Percentiles rank a stretch among this genome's conserved stretches.
Evolutionary conservation across 1,284 basidiomycete genomes (phyloP).

Genomic region (Malassezia psittaci): DNA sequence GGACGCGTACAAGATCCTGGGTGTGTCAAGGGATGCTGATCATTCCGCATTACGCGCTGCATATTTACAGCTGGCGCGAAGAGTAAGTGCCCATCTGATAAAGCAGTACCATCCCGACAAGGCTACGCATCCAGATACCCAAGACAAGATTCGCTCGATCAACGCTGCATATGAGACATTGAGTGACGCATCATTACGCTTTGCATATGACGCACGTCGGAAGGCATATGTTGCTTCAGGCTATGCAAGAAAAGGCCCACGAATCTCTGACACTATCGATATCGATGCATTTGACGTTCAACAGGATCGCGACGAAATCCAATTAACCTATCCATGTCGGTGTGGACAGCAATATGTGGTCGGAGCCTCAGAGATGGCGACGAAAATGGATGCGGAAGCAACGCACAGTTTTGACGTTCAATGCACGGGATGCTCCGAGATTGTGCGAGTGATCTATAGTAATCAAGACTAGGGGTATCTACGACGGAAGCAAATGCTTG

Average conservation of each 20-base stretch:
- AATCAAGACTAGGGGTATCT: conserved; percentile 12
- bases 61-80: conserved; percentile 10
- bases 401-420: not conserved
- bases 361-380: not conserved
- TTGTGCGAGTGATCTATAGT: conserved; percentile 5
- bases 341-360: conserved; percentile 14
- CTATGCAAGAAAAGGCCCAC: not conserved
- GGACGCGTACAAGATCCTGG: conserved; percentile 15
- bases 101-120: conserved; percentile 17
- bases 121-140: not conserved
- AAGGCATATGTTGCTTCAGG: not conserved
- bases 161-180: conserved; percentile 14
- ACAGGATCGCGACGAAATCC: not conserved
- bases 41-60: conserved; percentile 8
- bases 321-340: conserved; percentile 15
- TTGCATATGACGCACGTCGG: conserved; percentile 2
- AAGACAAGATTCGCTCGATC: conserved; percentile 8
- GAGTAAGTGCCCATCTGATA: not conserved
- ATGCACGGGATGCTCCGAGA: conserved; percentile 16
- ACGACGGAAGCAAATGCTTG: conserved; percentile 36
- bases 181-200: not conserved
- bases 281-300: conserved; percentile 8
- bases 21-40: not conserved
- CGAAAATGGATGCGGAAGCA: not conserved
- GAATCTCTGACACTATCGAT: conserved; percentile 8